phyloP scores from a whole-genome alignment of 257 asterid species.

The Thymus mandschuricus region DNA sequence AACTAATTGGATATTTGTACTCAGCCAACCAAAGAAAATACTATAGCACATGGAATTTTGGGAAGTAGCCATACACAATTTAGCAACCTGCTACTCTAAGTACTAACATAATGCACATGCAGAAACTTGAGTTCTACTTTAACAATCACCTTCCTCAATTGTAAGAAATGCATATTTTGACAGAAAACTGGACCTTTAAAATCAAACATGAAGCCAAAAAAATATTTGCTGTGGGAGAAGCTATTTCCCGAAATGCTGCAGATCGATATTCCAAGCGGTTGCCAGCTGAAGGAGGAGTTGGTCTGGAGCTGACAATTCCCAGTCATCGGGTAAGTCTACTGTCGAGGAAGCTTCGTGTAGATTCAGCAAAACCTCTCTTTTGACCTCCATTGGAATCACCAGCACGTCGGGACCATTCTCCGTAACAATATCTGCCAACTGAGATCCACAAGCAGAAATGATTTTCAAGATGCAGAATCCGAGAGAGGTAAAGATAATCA shows the following conservation, averaged over 20 bases:
- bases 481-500: neutral
- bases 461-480: conserved; percentile 15
- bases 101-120: conserved; percentile 18
- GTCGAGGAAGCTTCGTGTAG: conserved; percentile 67
- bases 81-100: neutral
- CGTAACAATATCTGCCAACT: conserved; percentile 76
- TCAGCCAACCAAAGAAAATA: neutral
- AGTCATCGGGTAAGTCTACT: conserved; percentile 76
- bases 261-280: conserved; percentile 87
- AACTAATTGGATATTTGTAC: no score
- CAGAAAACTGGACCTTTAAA: conserved; percentile 24
- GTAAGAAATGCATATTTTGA: conserved; percentile 23
- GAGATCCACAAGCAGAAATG: conserved; percentile 29
- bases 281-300: conserved; percentile 80
- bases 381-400: conserved; percentile 70
- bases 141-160: neutral
- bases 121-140: neutral
- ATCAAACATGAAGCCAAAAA: conserved; percentile 27
- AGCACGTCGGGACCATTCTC: conserved; percentile 76
- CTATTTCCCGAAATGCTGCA: conserved; percentile 69
- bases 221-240: neutral
- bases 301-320: conserved; percentile 91
- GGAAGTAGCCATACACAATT: conserved; percentile 1
- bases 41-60: neutral
- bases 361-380: conserved; percentile 72